phyloP scores from a whole-genome alignment of 139 green algal genomes.

The Picochlorum sp. region DNA sequence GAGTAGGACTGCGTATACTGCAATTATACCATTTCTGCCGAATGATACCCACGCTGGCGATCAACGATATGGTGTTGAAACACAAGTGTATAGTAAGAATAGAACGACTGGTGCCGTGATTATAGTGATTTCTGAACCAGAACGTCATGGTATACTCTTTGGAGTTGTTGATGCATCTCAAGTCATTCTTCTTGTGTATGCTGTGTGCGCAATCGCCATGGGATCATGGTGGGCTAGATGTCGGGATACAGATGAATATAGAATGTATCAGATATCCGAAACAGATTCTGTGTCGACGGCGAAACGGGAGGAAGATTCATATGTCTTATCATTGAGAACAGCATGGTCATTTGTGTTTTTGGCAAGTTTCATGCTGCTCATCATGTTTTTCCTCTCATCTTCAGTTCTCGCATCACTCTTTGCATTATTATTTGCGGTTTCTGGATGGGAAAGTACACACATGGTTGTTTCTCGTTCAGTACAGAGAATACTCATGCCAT shows the following conservation, averaged over 20 bases:
- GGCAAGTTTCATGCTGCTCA: conserved; percentile 51
- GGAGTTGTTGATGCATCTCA: conserved; percentile 37
- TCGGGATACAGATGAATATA: too few relatives aligned
- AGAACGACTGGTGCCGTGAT: not conserved
- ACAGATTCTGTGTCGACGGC: not conserved
- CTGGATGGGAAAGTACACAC: conserved; percentile 32
- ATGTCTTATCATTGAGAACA: conserved; percentile 36
- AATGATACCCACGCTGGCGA: not conserved
- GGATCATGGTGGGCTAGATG: conserved; percentile 47
- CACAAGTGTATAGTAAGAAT: too few relatives aligned
- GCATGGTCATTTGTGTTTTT: conserved; percentile 59
- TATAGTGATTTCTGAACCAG: conserved; percentile 6
- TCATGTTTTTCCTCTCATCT: conserved; percentile 68
- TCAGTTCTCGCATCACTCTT: conserved; percentile 54
- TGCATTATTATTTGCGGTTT: conserved; percentile 48
- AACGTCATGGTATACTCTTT: conserved; percentile 1
- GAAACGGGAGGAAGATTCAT: conserved; percentile 13
- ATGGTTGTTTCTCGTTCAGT: conserved; percentile 7
- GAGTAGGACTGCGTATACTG: conserved; percentile 7
- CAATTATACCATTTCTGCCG: conserved; percentile 7
- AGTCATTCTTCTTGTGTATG: conserved; percentile 52
- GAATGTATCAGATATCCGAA: conserved; percentile 19
- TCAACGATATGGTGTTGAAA: too few relatives aligned
- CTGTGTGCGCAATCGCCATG: conserved; percentile 44
- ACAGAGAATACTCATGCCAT: not conserved